phyloP scores from a whole-genome alignment of 73 alveolate species.

The Tetrahymena borealis region DNA sequence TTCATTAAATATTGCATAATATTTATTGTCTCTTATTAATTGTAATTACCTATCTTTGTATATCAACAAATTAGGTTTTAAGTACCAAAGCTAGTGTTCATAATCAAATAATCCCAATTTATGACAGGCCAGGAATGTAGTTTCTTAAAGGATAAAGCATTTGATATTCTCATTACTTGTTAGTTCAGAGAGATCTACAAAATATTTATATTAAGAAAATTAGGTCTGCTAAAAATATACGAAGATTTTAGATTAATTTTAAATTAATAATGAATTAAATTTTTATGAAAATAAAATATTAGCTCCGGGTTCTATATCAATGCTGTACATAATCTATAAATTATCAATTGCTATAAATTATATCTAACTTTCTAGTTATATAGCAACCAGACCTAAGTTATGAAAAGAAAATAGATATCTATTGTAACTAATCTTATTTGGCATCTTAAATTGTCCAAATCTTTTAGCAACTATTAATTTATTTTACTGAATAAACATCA shows the following conservation, averaged over 20 bases:
- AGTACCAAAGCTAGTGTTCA: not conserved
- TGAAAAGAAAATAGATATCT: not conserved
- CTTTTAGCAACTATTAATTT: no score
- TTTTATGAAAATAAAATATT: not conserved
- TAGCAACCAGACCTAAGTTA: not conserved
- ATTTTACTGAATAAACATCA: no score
- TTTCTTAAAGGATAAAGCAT: not conserved
- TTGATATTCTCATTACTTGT: not conserved
- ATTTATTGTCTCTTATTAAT: not conserved
- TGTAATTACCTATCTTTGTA: not conserved
- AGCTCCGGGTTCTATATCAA: not conserved
- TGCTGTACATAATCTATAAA: not conserved
- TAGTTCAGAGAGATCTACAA: not conserved
- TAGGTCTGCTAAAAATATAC: not conserved
- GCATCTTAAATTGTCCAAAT: no score
- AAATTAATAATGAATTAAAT: not conserved
- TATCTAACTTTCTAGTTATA: not conserved
- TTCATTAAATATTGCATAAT: not conserved
- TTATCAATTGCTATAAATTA: not conserved
- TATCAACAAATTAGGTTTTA: not conserved
- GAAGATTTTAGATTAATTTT: not conserved
- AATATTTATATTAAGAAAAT: not conserved
- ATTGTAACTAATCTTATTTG: no score
- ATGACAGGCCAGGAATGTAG: not conserved
- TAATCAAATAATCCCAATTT: not conserved